A percentile compares a stretch with the other conserved stretches of the same genome.
phyloP scores from a whole-genome alignment of 352 stramenopile species.

The Chloridella minuta region DNA sequence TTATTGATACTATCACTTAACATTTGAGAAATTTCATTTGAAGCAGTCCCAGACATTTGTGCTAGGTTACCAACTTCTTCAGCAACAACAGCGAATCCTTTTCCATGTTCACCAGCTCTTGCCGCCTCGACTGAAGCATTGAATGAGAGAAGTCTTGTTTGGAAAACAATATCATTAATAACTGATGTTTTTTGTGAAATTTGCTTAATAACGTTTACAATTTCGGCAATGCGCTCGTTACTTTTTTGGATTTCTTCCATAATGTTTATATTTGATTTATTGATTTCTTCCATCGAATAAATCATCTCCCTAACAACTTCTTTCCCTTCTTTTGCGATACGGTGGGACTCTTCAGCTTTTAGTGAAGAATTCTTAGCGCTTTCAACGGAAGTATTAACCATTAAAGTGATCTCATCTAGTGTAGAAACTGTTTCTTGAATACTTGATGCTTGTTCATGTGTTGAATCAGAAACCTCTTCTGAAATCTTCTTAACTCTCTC shows the following conservation, averaged over 20 bases:
- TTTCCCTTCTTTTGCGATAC: too few species aligned
- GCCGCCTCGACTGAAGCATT: background rate
- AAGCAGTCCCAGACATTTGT: background rate
- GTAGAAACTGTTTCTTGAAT: too few species aligned
- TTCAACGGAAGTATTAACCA: too few species aligned
- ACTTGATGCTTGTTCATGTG: too few species aligned
- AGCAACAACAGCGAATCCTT: background rate
- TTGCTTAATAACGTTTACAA: background rate
- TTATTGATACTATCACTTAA: constrained; percentile 1
- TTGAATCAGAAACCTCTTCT: too few species aligned
- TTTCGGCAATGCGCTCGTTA: constrained; percentile 1
- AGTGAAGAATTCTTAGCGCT: too few species aligned
- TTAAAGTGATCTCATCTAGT: too few species aligned
- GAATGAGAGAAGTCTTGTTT: constrained; percentile 7
- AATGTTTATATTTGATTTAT: constrained; percentile 5
- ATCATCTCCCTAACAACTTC: too few species aligned
- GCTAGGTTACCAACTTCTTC: constrained; percentile 7
- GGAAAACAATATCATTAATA: background rate
- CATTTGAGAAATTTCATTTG: constrained; percentile 9
- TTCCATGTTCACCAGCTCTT: background rate
- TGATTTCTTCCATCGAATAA: background rate
- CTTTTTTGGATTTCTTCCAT: constrained; percentile 10
- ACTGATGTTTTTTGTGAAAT: background rate
- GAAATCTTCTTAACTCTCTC: too few species aligned
- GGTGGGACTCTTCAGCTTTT: too few species aligned